These are phyloP conservation scores for Tetradesmus lagerheimii DNA, from an alignment of 139 green algal species.

Conservation along the genomic window DNA sequence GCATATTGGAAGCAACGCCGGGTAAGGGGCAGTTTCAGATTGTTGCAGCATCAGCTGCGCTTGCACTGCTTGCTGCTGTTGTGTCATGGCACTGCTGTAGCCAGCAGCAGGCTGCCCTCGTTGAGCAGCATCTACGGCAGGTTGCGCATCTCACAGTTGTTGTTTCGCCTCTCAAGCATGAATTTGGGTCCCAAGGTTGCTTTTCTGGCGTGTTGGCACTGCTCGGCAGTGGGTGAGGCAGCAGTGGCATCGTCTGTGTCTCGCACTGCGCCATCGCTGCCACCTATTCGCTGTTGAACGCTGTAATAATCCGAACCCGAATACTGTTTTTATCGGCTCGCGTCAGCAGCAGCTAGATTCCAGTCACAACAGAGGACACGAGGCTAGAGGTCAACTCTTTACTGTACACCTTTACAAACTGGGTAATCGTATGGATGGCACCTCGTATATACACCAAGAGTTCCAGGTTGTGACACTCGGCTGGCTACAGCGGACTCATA, in stretches of 20 bases:
- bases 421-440: background rate
- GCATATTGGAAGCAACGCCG: background rate
- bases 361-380: too few relatives aligned
- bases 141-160: background rate
- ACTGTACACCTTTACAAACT: background rate
- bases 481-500: background rate
- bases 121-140: background rate
- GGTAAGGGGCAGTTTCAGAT: background rate
- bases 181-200: background rate
- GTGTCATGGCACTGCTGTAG: background rate
- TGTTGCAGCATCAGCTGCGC: background rate
- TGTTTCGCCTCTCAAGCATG: background rate
- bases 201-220: background rate
- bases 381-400: background rate
- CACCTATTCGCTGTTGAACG: background rate
- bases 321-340: background rate
- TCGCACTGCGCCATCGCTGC: conserved; percentile 5
- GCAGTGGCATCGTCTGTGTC: background rate
- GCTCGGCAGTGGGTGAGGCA: background rate
- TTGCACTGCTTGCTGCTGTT: background rate
- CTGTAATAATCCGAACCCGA: too few relatives aligned
- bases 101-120: background rate
- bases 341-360: too few relatives aligned
- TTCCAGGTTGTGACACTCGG: background rate
- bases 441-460: background rate